Conservation (phyloP, 768 basidiomycete genomes). For the Chalciporus piperatus region DNA sequence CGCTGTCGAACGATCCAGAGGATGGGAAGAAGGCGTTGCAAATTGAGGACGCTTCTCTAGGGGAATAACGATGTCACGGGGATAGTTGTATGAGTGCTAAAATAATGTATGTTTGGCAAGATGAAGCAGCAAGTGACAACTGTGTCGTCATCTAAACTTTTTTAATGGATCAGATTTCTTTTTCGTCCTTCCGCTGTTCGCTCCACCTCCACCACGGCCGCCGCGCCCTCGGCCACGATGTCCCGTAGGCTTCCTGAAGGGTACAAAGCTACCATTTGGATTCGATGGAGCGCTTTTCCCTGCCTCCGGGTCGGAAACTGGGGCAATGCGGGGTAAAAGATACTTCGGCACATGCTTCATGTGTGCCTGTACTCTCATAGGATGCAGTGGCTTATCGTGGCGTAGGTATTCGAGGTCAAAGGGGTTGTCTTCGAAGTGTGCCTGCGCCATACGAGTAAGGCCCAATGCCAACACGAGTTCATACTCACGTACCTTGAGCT, state of each 20-base stretch:
- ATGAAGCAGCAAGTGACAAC: not conserved
- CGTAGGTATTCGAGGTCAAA: conserved; percentile 87
- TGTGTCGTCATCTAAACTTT: conserved; percentile 51
- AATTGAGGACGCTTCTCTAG: conserved; percentile 10
- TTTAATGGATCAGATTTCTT: conserved; percentile 83
- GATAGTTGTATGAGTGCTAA: not conserved
- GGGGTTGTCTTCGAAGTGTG: conserved; percentile 97
- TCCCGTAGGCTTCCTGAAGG: conserved; percentile 61
- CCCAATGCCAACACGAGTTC: not conserved
- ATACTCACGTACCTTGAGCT: conserved; percentile 72
- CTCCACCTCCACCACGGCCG: conserved; percentile 35
- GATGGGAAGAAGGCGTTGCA: conserved; percentile 68
- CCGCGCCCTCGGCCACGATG: conserved; percentile 56
- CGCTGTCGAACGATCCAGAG: conserved; percentile 79
- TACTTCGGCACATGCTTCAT: conserved; percentile 97
- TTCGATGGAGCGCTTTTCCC: conserved; percentile 18
- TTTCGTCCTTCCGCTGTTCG: conserved; percentile 44
- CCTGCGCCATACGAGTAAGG: conserved; percentile 45
- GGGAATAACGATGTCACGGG: not conserved
- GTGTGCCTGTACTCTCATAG: conserved; percentile 85
- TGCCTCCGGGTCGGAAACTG: conserved; percentile 40
- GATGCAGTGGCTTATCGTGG: conserved; percentile 93
- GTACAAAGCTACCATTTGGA: conserved; percentile 55
- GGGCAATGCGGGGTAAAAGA: conserved; percentile 72
- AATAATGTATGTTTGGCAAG: not conserved